A percentile compares a stretch with the other conserved stretches of the same genome.
These are phyloP conservation scores for Pseudocercospora vitis DNA, from an alignment of 2,329 filamentous ascomycete genomes.

Conservation along the genomic window DNA sequence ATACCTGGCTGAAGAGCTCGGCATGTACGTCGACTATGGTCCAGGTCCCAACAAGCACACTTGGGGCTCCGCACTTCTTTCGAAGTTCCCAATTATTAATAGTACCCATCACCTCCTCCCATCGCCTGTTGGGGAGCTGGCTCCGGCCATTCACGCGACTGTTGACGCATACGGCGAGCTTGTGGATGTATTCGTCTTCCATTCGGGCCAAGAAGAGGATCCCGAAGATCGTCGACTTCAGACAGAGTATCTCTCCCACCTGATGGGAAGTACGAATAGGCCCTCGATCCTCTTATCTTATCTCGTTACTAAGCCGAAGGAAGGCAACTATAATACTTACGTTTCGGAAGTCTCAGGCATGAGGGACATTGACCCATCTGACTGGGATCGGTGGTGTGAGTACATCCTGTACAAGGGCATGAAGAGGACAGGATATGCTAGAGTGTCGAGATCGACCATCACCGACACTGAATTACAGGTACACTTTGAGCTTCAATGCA, in stretches of 20 bases:
- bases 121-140: slow-evolving; percentile 89
- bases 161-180: slow-evolving; percentile 86
- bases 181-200: slow-evolving; percentile 95
- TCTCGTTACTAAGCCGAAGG: slow-evolving; percentile 81
- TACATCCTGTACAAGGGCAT: slow-evolving; percentile 95
- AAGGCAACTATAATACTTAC: slow-evolving; percentile 97
- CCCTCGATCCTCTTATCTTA: slow-evolving; percentile 87
- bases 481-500: slow-evolving; percentile 31
- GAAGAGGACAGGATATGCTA: slow-evolving; percentile 81
- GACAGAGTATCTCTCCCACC: slow-evolving; percentile 76
- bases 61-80: slow-evolving; percentile 89
- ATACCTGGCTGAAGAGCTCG: slow-evolving; percentile 89
- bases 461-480: slow-evolving; percentile 96
- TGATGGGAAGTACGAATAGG: slow-evolving; percentile 80
- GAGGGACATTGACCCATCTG: slow-evolving; percentile 87
- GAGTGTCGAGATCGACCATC: slow-evolving; percentile 84
- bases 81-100: slow-evolving; percentile 96
- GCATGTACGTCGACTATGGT: slow-evolving; percentile 98
- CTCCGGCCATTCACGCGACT: slow-evolving; percentile 95
- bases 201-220: slow-evolving; percentile 97
- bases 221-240: slow-evolving; percentile 86
- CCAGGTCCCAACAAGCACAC: slow-evolving; percentile 99
- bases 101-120: slow-evolving; percentile 94
- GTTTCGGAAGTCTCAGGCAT: slow-evolving; percentile 84
- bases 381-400: slow-evolving; percentile 99